These are phyloP conservation scores for Ganoderma leucocontextum DNA, from an alignment of 1,284 basidiomycete genomes.

Conservation along the genomic window DNA sequence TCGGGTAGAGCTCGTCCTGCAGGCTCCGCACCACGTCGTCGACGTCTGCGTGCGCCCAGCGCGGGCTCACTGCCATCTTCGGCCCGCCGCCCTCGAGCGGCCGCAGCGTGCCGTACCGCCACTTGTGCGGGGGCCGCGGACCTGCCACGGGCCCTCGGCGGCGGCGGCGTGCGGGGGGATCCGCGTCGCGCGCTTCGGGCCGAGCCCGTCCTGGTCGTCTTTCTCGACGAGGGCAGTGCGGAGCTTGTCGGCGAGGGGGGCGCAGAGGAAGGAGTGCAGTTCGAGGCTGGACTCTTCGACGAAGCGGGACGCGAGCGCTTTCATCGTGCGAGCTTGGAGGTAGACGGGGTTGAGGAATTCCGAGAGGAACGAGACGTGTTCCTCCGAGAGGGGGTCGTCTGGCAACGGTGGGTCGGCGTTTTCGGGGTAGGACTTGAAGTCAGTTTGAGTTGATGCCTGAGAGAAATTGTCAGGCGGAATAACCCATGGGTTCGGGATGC, in stretches of 20 bases:
- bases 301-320: constrained; percentile 85
- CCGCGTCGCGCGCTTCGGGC: constrained; percentile 53
- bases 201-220: constrained; percentile 77
- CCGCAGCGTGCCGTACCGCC: constrained; percentile 84
- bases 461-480: not conserved
- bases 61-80: constrained; percentile 51
- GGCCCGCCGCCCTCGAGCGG: constrained; percentile 29
- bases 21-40: constrained; percentile 69
- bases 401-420: constrained; percentile 55
- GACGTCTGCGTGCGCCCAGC: constrained; percentile 59
- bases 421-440: constrained; percentile 67
- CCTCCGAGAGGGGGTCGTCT: constrained; percentile 61
- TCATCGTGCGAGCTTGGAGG: constrained; percentile 84
- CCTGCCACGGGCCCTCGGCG: constrained; percentile 68
- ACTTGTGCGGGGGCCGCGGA: constrained; percentile 95
- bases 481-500: not conserved
- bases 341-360: constrained; percentile 93
- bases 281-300: constrained; percentile 90
- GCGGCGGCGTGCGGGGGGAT: constrained; percentile 74
- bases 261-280: constrained; percentile 85
- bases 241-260: constrained; percentile 72
- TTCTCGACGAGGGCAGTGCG: constrained; percentile 69
- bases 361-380: constrained; percentile 75
- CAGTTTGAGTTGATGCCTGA: constrained; percentile 67
- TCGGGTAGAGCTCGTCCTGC: constrained; percentile 82